A percentile compares a stretch with the other conserved stretches of the same genome.
phyloP scores from a whole-genome alignment of 1,284 basidiomycete genomes.

The Mrakiaceae sp. region DNA sequence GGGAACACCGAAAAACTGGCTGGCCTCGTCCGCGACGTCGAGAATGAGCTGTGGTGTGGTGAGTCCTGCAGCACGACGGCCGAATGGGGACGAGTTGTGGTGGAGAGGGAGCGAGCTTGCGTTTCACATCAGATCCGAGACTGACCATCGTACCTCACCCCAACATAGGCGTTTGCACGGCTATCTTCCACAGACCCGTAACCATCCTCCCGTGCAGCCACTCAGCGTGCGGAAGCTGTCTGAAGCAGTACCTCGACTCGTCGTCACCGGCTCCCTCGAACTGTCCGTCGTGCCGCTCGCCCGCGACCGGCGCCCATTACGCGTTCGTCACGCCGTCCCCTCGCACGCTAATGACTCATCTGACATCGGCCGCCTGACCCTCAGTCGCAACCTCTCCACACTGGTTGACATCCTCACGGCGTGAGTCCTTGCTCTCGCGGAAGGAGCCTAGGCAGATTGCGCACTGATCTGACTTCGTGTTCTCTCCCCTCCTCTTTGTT shows the following conservation, averaged over 20 bases:
- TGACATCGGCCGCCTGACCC: too few relatives aligned
- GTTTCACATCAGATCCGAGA: background rate
- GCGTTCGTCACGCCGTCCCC: background rate
- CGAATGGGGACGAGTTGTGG: background rate
- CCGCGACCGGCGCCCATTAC: background rate
- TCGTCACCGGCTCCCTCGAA: background rate
- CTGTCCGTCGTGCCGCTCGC: conserved; percentile 4
- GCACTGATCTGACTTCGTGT: background rate
- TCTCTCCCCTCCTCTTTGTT: background rate
- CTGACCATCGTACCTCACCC: background rate
- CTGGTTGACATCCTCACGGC: conserved; percentile 6
- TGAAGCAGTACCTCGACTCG: background rate
- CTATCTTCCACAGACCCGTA: background rate
- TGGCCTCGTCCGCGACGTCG: conserved; percentile 1
- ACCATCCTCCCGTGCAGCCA: background rate
- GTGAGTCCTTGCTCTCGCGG: background rate
- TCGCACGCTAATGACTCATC: too few relatives aligned
- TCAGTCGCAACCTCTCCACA: background rate
- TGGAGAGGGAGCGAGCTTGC: too few relatives aligned
- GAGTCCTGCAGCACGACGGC: background rate
- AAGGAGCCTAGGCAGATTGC: background rate
- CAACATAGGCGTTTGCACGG: background rate
- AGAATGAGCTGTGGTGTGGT: conserved; percentile 13
- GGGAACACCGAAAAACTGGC: background rate
- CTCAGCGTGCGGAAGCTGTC: background rate